phyloP scores from a whole-genome alignment of 192 early-diverging fungal species.

The Phycomyces nitens region DNA sequence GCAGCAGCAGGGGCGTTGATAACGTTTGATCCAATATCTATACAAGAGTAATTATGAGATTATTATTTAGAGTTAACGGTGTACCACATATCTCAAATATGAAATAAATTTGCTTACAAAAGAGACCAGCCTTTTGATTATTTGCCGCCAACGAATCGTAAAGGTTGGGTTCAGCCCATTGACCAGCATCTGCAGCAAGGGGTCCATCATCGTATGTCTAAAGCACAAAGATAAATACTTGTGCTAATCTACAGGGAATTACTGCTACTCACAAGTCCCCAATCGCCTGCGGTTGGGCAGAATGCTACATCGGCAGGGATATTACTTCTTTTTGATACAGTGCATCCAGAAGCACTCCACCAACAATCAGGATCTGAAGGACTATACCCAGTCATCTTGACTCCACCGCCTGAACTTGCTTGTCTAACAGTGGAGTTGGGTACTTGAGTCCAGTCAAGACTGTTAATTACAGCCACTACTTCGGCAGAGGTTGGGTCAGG shows the following conservation, averaged over 20 bases:
- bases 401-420: slow-evolving; percentile 30
- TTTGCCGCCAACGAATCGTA: slow-evolving; percentile 39
- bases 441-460: slow-evolving; percentile 36
- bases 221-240: no score
- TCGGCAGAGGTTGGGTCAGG: slow-evolving; percentile 38
- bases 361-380: slow-evolving; percentile 34
- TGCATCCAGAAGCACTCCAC: slow-evolving; percentile 33
- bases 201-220: slow-evolving; percentile 38
- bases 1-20: slow-evolving; percentile 33
- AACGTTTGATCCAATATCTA: slow-evolving; percentile 44
- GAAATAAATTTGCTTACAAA: slow-evolving; percentile 22
- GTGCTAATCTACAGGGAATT: no score
- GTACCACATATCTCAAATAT: background rate
- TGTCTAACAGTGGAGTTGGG: slow-evolving; percentile 23
- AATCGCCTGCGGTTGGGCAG: slow-evolving; percentile 32
- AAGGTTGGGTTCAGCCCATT: slow-evolving; percentile 34
- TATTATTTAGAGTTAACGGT: background rate
- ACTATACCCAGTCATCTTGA: slow-evolving; percentile 29
- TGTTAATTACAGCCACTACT: slow-evolving; percentile 25
- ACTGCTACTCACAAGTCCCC: slow-evolving; percentile 26
- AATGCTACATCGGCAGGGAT: slow-evolving; percentile 32
- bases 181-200: slow-evolving; percentile 19
- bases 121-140: slow-evolving; percentile 43
- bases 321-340: slow-evolving; percentile 23
- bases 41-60: background rate